phyloP scores from a whole-genome alignment of 2,329 filamentous ascomycete genomes.

The Cercospora sp. region DNA sequence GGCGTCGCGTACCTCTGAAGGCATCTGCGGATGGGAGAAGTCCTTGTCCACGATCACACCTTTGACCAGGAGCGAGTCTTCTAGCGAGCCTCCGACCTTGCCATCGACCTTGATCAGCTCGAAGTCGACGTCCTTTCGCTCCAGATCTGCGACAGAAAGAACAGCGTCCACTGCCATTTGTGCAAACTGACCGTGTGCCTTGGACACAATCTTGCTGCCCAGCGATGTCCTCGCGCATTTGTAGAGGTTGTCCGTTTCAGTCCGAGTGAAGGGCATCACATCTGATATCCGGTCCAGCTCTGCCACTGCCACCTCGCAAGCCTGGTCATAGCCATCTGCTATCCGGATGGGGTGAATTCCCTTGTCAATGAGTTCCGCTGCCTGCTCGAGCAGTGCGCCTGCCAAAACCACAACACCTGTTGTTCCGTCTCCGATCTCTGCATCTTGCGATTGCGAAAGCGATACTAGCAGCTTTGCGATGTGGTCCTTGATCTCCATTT shows the following conservation, averaged over 20 bases:
- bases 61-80: constrained; percentile 92
- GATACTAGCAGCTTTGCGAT: constrained; percentile 96
- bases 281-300: constrained; percentile 94
- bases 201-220: constrained; percentile 98
- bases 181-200: constrained; percentile 96
- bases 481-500: constrained; percentile 99
- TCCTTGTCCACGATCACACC: constrained; percentile 99
- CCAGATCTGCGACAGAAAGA: constrained; percentile 90
- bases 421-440: constrained; percentile 97
- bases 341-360: constrained; percentile 98
- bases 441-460: constrained; percentile 96
- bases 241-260: constrained; percentile 79
- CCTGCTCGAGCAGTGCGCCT: constrained; percentile 91
- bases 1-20: constrained; percentile 87
- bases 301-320: constrained; percentile 91
- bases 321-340: constrained; percentile 95
- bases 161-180: constrained; percentile 97
- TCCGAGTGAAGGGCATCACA: constrained; percentile 77
- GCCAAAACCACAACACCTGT: constrained; percentile 96
- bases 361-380: constrained; percentile 97
- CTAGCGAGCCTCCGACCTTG: constrained; percentile 90
- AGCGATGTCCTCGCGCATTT: constrained; percentile 95
- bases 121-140: constrained; percentile 96
- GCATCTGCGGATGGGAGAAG: constrained; percentile 99
- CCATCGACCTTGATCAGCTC: constrained; percentile 99